phyloP scores from a whole-genome alignment of 2,329 filamentous ascomycete genomes.

The Pseudocercospora crystallina region DNA sequence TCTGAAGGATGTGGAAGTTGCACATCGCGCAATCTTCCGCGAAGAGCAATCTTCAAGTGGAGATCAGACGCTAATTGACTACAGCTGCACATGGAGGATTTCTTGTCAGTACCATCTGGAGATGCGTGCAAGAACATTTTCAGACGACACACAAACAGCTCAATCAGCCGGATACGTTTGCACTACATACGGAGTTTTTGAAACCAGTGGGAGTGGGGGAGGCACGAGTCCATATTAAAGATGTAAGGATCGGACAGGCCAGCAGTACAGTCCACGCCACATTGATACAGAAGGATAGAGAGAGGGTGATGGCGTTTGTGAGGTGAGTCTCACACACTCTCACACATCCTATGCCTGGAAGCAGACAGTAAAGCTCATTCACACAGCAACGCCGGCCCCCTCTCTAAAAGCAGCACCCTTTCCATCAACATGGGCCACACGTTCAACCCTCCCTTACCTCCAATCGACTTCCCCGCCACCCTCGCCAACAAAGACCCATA shows the following conservation, averaged over 20 bases:
- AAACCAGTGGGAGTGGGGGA: conserved; percentile 15
- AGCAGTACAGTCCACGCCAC: conserved; percentile 10
- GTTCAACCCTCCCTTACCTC: conserved; percentile 8
- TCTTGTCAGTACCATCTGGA: conserved; percentile 15
- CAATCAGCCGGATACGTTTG: conserved; percentile 17
- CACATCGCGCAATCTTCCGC: neutral
- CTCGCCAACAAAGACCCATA: conserved; percentile 15
- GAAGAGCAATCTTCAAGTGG: neutral
- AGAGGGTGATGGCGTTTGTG: too few relatives aligned
- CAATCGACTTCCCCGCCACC: conserved; percentile 15
- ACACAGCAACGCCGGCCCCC: conserved; percentile 6
- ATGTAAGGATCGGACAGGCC: conserved; percentile 12
- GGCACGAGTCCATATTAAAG: conserved; percentile 10
- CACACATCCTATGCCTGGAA: too few relatives aligned
- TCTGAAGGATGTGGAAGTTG: too few relatives aligned
- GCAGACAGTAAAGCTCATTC: too few relatives aligned
- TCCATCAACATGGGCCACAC: conserved; percentile 1
- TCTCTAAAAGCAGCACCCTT: conserved; percentile 3
- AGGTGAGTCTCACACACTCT: conserved; percentile 6
- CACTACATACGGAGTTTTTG: conserved; percentile 20
- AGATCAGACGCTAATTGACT: neutral
- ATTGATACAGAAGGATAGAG: neutral
- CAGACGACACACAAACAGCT: conserved; percentile 11
- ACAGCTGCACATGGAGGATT: conserved; percentile 23
- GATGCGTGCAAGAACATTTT: conserved; percentile 16